phyloP scores from a whole-genome alignment of 2,329 filamentous ascomycete species.

The Paraphoma sp. region DNA sequence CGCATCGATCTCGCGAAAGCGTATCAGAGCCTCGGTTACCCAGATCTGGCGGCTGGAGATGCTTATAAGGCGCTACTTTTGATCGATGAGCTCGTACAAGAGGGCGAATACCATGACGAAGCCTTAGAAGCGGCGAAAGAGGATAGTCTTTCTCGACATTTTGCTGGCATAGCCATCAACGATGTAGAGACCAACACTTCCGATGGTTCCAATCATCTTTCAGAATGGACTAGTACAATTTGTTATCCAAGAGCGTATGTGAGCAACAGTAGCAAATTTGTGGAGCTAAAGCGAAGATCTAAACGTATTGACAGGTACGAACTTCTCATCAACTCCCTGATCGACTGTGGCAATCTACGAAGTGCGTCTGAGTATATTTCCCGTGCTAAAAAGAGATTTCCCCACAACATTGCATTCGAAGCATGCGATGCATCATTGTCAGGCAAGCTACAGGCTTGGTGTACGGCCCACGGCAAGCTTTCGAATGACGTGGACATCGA shows the following conservation, averaged over 20 bases:
- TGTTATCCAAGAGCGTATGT: slow-evolving; percentile 42
- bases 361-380: slow-evolving; percentile 71
- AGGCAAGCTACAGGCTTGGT: slow-evolving; percentile 26
- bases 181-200: not conserved
- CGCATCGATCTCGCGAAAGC: slow-evolving; percentile 70
- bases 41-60: slow-evolving; percentile 87
- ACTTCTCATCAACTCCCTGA: slow-evolving; percentile 61
- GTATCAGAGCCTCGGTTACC: slow-evolving; percentile 79
- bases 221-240: slow-evolving; percentile 24
- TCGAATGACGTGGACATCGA: slow-evolving; percentile 56
- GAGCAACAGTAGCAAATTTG: not conserved
- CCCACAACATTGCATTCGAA: slow-evolving; percentile 64
- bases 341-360: slow-evolving; percentile 67
- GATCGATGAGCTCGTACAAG: slow-evolving; percentile 78
- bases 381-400: slow-evolving; percentile 64
- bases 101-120: slow-evolving; percentile 80
- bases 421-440: slow-evolving; percentile 59
- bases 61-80: slow-evolving; percentile 90
- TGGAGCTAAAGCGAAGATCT: not conserved
- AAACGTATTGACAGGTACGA: slow-evolving; percentile 28
- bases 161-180: slow-evolving; percentile 10
- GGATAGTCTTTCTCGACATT: slow-evolving; percentile 24
- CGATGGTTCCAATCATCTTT: not conserved
- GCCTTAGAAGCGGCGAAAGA: slow-evolving; percentile 61
- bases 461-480: slow-evolving; percentile 26